These are phyloP conservation scores for Metrosideros polymorpha DNA, from an alignment of 441 rosid genomes.

Conservation along the genomic window DNA sequence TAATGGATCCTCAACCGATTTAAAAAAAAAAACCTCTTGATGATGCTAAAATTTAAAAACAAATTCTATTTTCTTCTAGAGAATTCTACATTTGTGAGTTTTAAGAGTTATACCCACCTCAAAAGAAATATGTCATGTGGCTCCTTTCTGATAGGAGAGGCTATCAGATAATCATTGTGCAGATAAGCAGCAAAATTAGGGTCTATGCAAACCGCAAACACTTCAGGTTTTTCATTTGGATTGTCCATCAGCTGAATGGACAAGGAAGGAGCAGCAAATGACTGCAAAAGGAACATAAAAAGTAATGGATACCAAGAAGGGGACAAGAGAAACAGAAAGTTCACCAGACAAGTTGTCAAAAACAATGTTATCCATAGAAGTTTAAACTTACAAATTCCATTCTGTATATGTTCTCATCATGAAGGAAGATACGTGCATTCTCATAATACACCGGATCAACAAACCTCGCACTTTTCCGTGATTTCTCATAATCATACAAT, in stretches of 20 bases:
- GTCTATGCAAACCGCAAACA: slow-evolving; percentile 79
- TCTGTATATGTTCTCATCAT: slow-evolving; percentile 86
- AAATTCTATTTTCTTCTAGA: background rate
- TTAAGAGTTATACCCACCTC: slow-evolving; percentile 32
- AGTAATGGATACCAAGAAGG: background rate
- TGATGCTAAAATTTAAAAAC: background rate
- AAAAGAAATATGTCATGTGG: slow-evolving; percentile 58
- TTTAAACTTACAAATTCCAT: slow-evolving; percentile 73
- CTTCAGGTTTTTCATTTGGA: slow-evolving; percentile 87
- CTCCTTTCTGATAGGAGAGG: slow-evolving; percentile 46
- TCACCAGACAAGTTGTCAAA: background rate
- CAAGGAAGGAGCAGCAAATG: slow-evolving; percentile 31
- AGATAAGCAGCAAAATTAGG: slow-evolving; percentile 80
- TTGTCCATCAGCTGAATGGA: slow-evolving; percentile 85
- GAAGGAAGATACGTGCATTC: slow-evolving; percentile 83
- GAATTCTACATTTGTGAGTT: background rate
- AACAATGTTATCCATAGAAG: background rate
- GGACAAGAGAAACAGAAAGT: background rate
- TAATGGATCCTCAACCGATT: background rate
- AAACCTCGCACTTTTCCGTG: slow-evolving; percentile 63
- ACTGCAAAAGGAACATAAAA: slow-evolving; percentile 31
- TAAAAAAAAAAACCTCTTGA: background rate
- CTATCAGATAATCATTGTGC: slow-evolving; percentile 59
- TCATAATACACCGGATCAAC: slow-evolving; percentile 69
- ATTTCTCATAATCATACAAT: slow-evolving; percentile 70